phyloP scores from a whole-genome alignment of 1,139 yeast species.

The Sugiyamaella sp. region DNA sequence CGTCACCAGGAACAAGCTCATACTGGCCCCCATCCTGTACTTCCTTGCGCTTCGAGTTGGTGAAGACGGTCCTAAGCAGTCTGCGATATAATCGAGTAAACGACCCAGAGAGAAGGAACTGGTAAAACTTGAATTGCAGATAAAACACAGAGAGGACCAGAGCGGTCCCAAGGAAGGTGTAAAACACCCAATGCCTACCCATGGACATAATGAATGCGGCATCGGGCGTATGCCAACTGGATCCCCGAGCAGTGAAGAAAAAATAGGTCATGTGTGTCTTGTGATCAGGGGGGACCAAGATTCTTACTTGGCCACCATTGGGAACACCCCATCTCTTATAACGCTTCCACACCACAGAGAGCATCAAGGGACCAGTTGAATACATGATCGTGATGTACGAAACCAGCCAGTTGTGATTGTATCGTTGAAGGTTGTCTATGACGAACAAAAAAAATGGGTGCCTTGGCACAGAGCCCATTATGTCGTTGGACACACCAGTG shows the following conservation, averaged over 20 bases:
- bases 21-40: constrained; percentile 16
- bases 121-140: constrained; percentile 51
- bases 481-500: constrained; percentile 89
- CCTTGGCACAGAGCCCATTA: constrained; percentile 82
- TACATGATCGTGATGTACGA: constrained; percentile 92
- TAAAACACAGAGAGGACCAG: constrained; percentile 60
- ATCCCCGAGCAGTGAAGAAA: constrained; percentile 72
- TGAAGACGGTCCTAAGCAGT: not conserved
- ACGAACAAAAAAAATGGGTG: constrained; percentile 83
- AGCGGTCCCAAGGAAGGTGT: constrained; percentile 68
- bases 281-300: constrained; percentile 69
- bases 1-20: constrained; percentile 21
- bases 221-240: constrained; percentile 87
- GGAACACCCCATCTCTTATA: constrained; percentile 65
- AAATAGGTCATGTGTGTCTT: constrained; percentile 42
- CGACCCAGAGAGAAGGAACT: constrained; percentile 25
- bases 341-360: constrained; percentile 83
- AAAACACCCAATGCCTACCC: constrained; percentile 69
- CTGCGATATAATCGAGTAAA: constrained; percentile 16
- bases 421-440: constrained; percentile 61
- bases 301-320: constrained; percentile 46
- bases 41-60: not conserved
- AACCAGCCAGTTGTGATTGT: constrained; percentile 47
- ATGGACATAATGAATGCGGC: constrained; percentile 73
- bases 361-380: constrained; percentile 86